Evolutionary conservation across 1,284 basidiomycete species (phyloP), one percentile per base, ranked within the genome.

Genomic region (Stygiomarasmius scandens): DNA sequence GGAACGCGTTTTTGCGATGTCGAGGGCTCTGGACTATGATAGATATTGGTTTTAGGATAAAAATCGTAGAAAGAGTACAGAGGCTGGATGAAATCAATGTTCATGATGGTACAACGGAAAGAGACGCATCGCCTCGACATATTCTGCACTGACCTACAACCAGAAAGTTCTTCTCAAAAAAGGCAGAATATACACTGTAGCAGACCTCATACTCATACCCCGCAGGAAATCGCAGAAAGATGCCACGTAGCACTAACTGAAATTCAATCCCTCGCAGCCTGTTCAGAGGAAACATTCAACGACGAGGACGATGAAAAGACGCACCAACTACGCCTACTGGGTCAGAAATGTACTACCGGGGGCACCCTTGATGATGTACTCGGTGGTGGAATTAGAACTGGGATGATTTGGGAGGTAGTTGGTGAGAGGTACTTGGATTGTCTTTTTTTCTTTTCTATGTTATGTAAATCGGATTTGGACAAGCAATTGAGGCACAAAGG

Each of bases 401-500:
- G 92, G 1, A 87, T 87, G 80, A 63, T 96, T 14, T 95, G 90
- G 82, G 93, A 96, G 67, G 73, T 95, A 38, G 84, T 81, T 12
- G 93, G 93, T n/a, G 92, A 95, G 77, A 92, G 92, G 92, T 93
- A 32, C n/a, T 71, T 57, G 74, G 41, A 23, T 51, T 32, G n/a
- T 32, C 20, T 29, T 8, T 23, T 51, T 56, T 49, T 36, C 34
- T 23, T 43, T 25, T 11, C 43, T 43, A 48, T 34, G 50, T 20
- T 63, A 44, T n/a, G n/a, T n/a, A n/a, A n/a, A n/a, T n/a, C n/a
- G n/a, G n/a, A n/a, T n/a, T n/a, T n/a, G n/a, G n/a, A n/a, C n/a
- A n/a, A n/a, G n/a, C n/a, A n/a, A n/a, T n/a, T n/a, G n/a, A n/a
- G n/a, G n/a, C n/a, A n/a, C n/a, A n/a, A n/a, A n/a, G n/a, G n/a